These are phyloP conservation scores for Heracleum sosnowskyi DNA, from an alignment of 129 eudicot species.

Conservation along the genomic window DNA sequence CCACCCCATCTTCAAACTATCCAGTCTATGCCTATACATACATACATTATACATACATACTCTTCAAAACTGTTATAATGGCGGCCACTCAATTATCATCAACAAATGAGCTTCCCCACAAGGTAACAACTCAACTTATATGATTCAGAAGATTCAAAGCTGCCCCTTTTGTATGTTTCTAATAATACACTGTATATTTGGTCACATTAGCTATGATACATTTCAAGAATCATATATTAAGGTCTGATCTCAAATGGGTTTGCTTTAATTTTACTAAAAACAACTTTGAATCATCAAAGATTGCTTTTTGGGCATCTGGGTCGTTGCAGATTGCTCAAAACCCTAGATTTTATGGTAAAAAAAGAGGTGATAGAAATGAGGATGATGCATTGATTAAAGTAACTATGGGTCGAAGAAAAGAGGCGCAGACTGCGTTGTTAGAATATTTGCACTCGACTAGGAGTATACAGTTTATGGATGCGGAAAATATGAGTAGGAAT, in stretches of 20 bases:
- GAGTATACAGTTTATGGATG: constrained; percentile 60
- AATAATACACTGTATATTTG: not conserved
- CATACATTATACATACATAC: not conserved
- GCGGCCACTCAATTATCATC: not conserved
- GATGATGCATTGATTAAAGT: constrained; percentile 7
- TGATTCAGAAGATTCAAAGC: constrained; percentile 1
- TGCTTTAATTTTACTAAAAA: constrained; percentile 16
- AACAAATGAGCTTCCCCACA: not conserved
- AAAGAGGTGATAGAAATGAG: constrained; percentile 17
- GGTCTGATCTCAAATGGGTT: constrained; percentile 28
- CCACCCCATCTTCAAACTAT: not conserved
- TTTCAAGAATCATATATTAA: constrained; percentile 27
- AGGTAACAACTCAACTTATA: constrained; percentile 17
- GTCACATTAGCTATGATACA: constrained; percentile 24
- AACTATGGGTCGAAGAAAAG: constrained; percentile 23
- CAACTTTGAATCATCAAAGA: constrained; percentile 20
- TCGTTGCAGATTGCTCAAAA: constrained; percentile 28
- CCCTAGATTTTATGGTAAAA: constrained; percentile 40
- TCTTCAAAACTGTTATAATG: not conserved
- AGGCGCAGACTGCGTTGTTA: constrained; percentile 73
- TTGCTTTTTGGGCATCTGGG: constrained; percentile 33
- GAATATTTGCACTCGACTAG: constrained; percentile 76
- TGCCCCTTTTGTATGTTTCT: not conserved
- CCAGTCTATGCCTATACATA: not conserved
- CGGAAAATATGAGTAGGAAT: constrained; percentile 63